These are phyloP conservation scores for Lactuca saligna DNA, from an alignment of 129 eudicot genomes.

Conservation along the genomic window DNA sequence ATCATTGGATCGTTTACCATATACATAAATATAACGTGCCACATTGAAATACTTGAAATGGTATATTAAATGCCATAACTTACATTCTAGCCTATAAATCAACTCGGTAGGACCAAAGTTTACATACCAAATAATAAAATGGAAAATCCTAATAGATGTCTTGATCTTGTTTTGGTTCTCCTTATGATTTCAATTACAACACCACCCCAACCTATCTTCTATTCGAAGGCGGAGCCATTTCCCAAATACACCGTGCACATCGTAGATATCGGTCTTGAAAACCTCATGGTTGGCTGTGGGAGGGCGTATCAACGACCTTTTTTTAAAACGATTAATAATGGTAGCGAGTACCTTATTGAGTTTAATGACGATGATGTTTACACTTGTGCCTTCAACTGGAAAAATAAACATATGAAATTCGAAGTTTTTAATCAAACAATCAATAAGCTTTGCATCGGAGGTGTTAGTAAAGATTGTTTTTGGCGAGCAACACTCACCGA, in stretches of 20 bases:
- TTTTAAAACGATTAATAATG: neutral
- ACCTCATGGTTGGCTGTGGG: conserved; percentile 10
- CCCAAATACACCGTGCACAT: neutral
- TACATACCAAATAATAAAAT: neutral
- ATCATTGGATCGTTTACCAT: neutral
- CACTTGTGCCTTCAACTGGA: conserved; percentile 15
- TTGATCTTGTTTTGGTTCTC: conserved; percentile 8
- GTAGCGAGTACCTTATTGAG: neutral
- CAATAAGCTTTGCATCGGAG: neutral
- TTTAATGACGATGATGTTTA: neutral
- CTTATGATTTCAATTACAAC: conserved; percentile 1
- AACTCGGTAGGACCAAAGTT: too few species aligned
- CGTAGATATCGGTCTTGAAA: neutral
- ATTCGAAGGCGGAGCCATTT: neutral
- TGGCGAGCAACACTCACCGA: neutral
- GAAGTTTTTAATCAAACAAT: conserved; percentile 12
- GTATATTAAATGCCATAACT: too few species aligned
- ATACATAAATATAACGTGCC: neutral
- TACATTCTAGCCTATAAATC: too few species aligned
- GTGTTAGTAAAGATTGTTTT: conserved; percentile 8
- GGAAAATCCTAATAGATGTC: neutral
- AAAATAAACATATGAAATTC: conserved; percentile 4
- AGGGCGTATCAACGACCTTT: neutral
- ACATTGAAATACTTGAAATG: too few species aligned
- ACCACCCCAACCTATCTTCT: neutral